phyloP scores from a whole-genome alignment of 805 yeast genomes.

The Candida maris region DNA sequence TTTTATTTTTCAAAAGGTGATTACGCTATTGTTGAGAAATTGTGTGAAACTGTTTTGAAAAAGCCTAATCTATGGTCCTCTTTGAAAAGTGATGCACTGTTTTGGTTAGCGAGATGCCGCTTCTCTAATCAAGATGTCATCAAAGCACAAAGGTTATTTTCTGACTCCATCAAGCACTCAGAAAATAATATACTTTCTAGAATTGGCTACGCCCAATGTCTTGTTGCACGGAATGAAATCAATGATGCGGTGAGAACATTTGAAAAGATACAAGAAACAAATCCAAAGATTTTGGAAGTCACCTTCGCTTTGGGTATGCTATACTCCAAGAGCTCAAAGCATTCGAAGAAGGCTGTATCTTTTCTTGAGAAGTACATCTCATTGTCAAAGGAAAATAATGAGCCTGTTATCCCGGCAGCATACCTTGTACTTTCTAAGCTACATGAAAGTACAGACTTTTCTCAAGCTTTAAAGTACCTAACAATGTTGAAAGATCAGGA shows the following conservation, averaged over 20 bases:
- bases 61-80: conserved; percentile 35
- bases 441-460: conserved; percentile 61
- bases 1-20: conserved; percentile 70
- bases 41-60: conserved; percentile 49
- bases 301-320: conserved; percentile 72
- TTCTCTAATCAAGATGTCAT: conserved; percentile 58
- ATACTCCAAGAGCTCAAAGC: conserved; percentile 46
- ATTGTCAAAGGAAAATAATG: conserved; percentile 53
- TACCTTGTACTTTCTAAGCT: conserved; percentile 64
- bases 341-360: conserved; percentile 50
- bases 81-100: conserved; percentile 58
- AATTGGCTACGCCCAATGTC: conserved; percentile 84
- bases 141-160: conserved; percentile 69
- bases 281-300: conserved; percentile 71
- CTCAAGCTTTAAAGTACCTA: conserved; percentile 64
- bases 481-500: conserved; percentile 45
- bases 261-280: conserved; percentile 64
- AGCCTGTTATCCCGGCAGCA: conserved; percentile 61
- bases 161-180: conserved; percentile 63
- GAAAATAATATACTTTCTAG: conserved; percentile 66
- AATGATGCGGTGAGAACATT: conserved; percentile 86
- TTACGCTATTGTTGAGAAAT: conserved; percentile 50
- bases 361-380: conserved; percentile 68
- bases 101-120: conserved; percentile 83
- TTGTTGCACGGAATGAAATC: conserved; percentile 63